These are phyloP conservation scores for Marchantia paleacea DNA, from an alignment of 225 moss, liverwort and hornwort species.

Conservation along the genomic window DNA sequence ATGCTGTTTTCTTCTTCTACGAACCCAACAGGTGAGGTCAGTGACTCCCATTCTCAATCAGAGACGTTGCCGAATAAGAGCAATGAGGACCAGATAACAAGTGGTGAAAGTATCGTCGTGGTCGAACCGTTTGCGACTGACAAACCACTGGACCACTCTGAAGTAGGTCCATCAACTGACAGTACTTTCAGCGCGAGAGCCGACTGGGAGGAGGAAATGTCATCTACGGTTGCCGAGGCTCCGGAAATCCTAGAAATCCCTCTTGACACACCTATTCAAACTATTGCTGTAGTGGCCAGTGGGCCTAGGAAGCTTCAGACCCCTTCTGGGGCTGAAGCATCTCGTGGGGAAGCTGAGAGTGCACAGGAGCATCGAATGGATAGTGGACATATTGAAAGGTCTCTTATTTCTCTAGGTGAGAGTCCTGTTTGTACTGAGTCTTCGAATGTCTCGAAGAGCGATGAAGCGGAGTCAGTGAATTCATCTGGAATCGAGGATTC, in stretches of 20 bases:
- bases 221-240: neutral
- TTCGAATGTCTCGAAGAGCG: neutral
- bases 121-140: neutral
- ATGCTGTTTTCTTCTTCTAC: neutral
- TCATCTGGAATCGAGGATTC: neutral
- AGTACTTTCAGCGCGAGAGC: neutral
- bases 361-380: neutral
- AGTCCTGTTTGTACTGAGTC: neutral
- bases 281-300: neutral
- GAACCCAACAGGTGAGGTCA: neutral
- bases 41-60: neutral
- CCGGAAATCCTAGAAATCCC: neutral
- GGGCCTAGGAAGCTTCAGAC: too few relatives aligned
- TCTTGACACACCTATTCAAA: neutral
- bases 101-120: neutral
- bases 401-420: conserved; percentile 11
- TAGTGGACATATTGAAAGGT: neutral
- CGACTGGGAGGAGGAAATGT: neutral
- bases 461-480: neutral
- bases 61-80: neutral
- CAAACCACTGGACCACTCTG: neutral
- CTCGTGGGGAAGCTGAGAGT: neutral
- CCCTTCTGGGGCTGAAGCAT: neutral
- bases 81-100: neutral
- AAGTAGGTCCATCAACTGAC: neutral